phyloP scores from a whole-genome alignment of 495 filamentous ascomycete genomes.

The Penicillium roqueforti region DNA sequence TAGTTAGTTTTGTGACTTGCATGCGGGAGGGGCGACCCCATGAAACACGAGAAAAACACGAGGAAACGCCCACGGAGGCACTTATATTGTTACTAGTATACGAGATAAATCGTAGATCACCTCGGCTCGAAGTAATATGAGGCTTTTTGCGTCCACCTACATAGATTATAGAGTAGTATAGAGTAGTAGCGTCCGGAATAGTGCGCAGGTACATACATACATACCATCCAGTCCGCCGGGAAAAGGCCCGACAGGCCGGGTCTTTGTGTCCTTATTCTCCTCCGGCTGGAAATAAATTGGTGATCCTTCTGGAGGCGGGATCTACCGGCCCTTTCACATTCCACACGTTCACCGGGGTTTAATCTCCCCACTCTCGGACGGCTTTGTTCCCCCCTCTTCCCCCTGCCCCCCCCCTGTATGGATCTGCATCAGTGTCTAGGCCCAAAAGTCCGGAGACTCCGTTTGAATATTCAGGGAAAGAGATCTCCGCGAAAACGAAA shows the following conservation, averaged over 20 bases:
- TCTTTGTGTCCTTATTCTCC: background rate
- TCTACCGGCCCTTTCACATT: slow-evolving; percentile 8
- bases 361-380: background rate
- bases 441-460: background rate
- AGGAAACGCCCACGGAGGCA: too few species aligned
- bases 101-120: too few species aligned
- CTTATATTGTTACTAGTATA: too few species aligned
- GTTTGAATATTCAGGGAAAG: background rate
- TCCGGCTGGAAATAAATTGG: background rate
- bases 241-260: background rate
- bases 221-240: background rate
- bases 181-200: too few species aligned
- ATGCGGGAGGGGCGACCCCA: background rate
- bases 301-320: slow-evolving; percentile 2
- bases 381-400: background rate
- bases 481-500: background rate
- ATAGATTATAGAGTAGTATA: too few species aligned
- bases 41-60: too few species aligned
- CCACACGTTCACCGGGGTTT: slow-evolving; percentile 1
- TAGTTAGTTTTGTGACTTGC: slow-evolving; percentile 2
- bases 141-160: background rate
- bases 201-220: slow-evolving; percentile 1
- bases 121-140: too few species aligned
- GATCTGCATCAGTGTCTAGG: slow-evolving; percentile 3
- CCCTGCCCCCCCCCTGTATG: slow-evolving; percentile 4